Base-by-base conservation (phyloP, 1,284 basidiomycete species). In the Thecaphora frezii region DNA sequence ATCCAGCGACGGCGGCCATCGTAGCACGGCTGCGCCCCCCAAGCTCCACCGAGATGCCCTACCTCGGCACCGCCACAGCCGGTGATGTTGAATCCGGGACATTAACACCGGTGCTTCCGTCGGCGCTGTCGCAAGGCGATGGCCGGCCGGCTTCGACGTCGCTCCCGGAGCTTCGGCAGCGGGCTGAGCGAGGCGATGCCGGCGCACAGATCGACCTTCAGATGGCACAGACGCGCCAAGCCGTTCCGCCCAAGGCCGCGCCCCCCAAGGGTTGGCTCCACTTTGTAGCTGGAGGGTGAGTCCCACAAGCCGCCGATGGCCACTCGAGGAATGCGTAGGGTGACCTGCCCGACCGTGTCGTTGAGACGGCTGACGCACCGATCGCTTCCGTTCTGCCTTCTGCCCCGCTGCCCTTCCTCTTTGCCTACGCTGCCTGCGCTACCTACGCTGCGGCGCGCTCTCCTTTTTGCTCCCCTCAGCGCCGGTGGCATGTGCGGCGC, bases 401-500 rank as follows among this genome's bases (percentile, higher is more conserved):
- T 26, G 12, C 21, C 25, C 42, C 49, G 44, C 16, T n/a, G 28
- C 41, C 16, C 33, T 21, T 24, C 22, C 19, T 41, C 16, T 39
- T 37, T 26, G 36, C 30, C 22, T 7, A 36, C 14, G 26, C 39
- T 30, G n/a, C 30, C 19, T 21, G 51, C 42, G 36, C n/a, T 23
- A 18, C 19, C 51, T 54, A 38, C 48, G n/a, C n/a, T n/a, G n/a
- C n/a, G n/a, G n/a, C 33, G 33, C 3, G 33, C 3, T 18, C 4
- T 3, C 33, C 33, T 36, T 13, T 62, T 54, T 37, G 41, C 19
- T 40, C 25, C 18, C 2, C n/a, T 10, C 66, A 94, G 93, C 26
- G 82, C 94, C 12, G 96, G 94, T 19, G 94, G 94, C 23, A 97
- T 98, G 93, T 91, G 91, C 75, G 96, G 94, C 42, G 93, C 93